These are phyloP conservation scores for Mycena maculata DNA, from an alignment of 768 basidiomycete genomes.

Conservation along the genomic window DNA sequence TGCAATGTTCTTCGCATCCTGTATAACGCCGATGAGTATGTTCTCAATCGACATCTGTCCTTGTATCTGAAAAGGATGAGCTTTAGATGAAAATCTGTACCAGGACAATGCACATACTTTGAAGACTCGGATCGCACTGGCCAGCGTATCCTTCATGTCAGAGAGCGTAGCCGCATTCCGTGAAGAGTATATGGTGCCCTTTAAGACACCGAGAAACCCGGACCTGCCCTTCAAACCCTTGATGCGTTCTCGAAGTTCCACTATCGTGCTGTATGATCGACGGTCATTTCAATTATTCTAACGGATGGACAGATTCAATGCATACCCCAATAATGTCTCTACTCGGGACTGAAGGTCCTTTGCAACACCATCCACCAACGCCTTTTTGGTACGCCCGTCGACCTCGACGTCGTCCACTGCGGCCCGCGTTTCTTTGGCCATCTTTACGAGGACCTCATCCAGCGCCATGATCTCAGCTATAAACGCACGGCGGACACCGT, in stretches of 20 bases:
- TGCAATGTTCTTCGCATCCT: neutral
- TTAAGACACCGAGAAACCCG: neutral
- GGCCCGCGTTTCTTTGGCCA: neutral
- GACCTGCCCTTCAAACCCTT: neutral
- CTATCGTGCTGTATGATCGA: neutral
- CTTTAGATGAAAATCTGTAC: neutral
- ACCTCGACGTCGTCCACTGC: neutral
- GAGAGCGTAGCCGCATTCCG: slow-evolving; percentile 1
- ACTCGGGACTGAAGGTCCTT: neutral
- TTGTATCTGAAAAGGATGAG: neutral
- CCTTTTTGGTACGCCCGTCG: neutral
- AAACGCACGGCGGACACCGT: slow-evolving; percentile 1
- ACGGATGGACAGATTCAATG: neutral
- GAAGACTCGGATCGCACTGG: slow-evolving; percentile 3
- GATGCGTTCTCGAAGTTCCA: neutral
- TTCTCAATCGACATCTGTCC: slow-evolving; percentile 9
- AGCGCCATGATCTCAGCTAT: neutral
- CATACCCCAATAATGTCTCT: slow-evolving; percentile 2
- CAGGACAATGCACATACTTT: neutral
- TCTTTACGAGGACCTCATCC: neutral
- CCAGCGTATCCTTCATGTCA: slow-evolving; percentile 8
- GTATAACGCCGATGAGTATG: slow-evolving; percentile 1
- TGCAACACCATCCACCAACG: neutral
- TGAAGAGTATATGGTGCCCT: slow-evolving; percentile 8
- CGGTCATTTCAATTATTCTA: neutral